Conservation (phyloP, 2,329 filamentous ascomycete species). For the Fusarium globosum region DNA sequence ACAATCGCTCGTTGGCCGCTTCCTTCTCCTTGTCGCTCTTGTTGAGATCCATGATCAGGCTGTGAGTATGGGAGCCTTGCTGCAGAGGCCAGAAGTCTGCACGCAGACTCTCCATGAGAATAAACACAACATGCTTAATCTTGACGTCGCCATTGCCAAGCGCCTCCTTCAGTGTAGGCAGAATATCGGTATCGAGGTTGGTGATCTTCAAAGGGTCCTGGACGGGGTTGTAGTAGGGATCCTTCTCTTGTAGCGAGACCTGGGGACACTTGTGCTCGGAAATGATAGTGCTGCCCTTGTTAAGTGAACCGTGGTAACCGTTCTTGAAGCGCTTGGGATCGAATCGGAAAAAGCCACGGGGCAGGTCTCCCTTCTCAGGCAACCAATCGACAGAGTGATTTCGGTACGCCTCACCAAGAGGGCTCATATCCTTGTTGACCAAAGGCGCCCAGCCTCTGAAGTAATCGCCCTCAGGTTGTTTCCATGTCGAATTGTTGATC, state of each 20-base stretch:
- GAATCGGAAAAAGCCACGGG: slow-evolving; percentile 48
- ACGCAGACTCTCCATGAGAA: slow-evolving; percentile 59
- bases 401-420: slow-evolving; percentile 42
- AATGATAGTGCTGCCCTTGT: background rate
- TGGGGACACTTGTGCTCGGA: slow-evolving; percentile 32
- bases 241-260: slow-evolving; percentile 30
- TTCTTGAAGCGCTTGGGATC: slow-evolving; percentile 43
- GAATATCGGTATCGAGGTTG: slow-evolving; percentile 52
- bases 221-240: slow-evolving; percentile 52
- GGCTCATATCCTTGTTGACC: slow-evolving; percentile 27
- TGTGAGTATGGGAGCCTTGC: slow-evolving; percentile 53
- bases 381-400: slow-evolving; percentile 46
- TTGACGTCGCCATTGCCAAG: slow-evolving; percentile 46
- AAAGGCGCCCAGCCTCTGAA: slow-evolving; percentile 51
- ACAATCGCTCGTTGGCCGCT: slow-evolving; percentile 45
- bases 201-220: slow-evolving; percentile 56
- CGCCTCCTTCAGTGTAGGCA: slow-evolving; percentile 43
- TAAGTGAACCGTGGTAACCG: slow-evolving; percentile 28
- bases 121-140: slow-evolving; percentile 58
- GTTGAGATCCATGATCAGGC: slow-evolving; percentile 44
- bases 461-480: slow-evolving; percentile 43
- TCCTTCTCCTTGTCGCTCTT: slow-evolving; percentile 43
- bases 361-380: slow-evolving; percentile 34
- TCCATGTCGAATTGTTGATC: slow-evolving; percentile 42
- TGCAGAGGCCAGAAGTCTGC: slow-evolving; percentile 59